A percentile compares a stretch with the other conserved stretches of the same genome.
Evolutionary conservation across 208 protist genomes (phyloP).

Genomic region (Endotrypanum monterogeii): DNA sequence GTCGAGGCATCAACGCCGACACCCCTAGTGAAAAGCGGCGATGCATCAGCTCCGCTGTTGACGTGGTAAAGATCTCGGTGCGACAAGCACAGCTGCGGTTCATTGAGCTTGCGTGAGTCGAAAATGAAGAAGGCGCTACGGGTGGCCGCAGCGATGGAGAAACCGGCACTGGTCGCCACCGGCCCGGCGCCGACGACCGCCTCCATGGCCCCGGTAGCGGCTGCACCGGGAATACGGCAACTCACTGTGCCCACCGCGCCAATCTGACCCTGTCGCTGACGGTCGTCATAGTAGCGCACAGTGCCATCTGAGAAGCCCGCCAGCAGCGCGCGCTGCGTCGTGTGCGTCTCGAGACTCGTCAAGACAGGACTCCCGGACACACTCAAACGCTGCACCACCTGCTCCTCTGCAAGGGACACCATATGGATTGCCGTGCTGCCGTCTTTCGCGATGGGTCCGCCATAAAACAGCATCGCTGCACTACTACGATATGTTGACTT

Average conservation of each 20-base stretch:
- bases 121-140: constrained; percentile 62
- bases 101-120: constrained; percentile 69
- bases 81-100: constrained; percentile 42
- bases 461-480: constrained; percentile 81
- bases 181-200: constrained; percentile 43
- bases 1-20: background rate
- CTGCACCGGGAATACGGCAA: constrained; percentile 26
- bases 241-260: constrained; percentile 62
- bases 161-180: constrained; percentile 34
- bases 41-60: background rate
- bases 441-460: constrained; percentile 69
- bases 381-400: constrained; percentile 74
- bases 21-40: background rate
- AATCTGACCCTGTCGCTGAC: constrained; percentile 74
- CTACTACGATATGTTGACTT: constrained; percentile 74
- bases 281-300: constrained; percentile 90
- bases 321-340: constrained; percentile 70
- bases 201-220: constrained; percentile 19
- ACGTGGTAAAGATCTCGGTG: constrained; percentile 42
- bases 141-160: constrained; percentile 63
- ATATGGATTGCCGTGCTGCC: constrained; percentile 76
- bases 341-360: constrained; percentile 69
- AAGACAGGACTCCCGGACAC: constrained; percentile 72
- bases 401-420: constrained; percentile 80
- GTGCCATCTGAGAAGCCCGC: constrained; percentile 80